These are phyloP conservation scores for Ceratocystis variospora DNA, from an alignment of 2,329 filamentous ascomycete species.

Conservation along the genomic window DNA sequence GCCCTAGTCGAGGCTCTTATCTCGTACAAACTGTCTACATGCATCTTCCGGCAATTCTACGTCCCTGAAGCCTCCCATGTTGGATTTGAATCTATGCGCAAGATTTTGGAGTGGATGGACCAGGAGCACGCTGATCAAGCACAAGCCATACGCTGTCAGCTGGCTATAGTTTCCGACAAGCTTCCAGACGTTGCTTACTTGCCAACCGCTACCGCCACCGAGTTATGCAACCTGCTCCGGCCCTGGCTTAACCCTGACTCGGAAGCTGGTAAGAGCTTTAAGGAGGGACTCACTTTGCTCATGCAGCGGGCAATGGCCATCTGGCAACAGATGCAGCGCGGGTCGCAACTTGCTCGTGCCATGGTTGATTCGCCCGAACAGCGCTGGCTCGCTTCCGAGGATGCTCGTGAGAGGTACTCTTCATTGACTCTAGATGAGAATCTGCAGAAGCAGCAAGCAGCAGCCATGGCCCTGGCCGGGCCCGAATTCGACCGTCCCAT, in stretches of 20 bases:
- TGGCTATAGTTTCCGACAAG: constrained; percentile 17
- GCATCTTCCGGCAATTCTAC: constrained; percentile 18
- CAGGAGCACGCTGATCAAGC: constrained; percentile 15
- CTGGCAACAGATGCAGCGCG: constrained; percentile 19
- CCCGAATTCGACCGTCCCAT: constrained; percentile 15
- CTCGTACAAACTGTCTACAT: constrained; percentile 15
- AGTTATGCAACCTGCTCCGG: constrained; percentile 9
- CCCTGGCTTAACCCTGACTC: constrained; percentile 13
- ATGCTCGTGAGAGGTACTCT: constrained; percentile 17
- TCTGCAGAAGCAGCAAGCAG: constrained; percentile 8
- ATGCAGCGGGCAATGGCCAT: constrained; percentile 18
- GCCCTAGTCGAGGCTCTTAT: constrained; percentile 17
- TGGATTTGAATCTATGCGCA: constrained; percentile 14
- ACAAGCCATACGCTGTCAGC: constrained; percentile 18
- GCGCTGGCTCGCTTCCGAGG: constrained; percentile 16
- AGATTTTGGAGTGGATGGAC: constrained; percentile 18
- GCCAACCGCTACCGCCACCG: not conserved
- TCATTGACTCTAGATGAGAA: constrained; percentile 14
- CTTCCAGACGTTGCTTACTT: constrained; percentile 14
- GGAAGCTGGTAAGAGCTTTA: constrained; percentile 13
- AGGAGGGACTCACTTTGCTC: constrained; percentile 14
- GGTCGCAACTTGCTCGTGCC: constrained; percentile 16
- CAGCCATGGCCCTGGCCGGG: constrained; percentile 3
- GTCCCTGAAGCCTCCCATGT: constrained; percentile 12
- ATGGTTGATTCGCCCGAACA: constrained; percentile 12